Base-by-base conservation (phyloP, 208 protist species). In the Crithidia brevicula region DNA sequence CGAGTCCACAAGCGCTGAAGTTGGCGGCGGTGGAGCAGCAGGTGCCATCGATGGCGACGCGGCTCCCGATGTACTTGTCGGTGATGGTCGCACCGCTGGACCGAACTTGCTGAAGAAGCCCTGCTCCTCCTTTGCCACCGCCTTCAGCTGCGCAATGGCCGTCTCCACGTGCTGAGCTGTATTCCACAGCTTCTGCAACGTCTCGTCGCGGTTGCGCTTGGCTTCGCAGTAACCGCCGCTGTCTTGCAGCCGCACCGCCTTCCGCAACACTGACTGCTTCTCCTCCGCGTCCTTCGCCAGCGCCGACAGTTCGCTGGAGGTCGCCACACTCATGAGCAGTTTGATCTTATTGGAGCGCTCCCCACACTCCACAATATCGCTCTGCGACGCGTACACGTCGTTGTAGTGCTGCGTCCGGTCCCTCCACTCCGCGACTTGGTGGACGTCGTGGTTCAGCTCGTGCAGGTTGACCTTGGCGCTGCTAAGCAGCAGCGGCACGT, bases 121-220 rank as follows among this genome's bases (percentile, higher is more conserved):
- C 38, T 79, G 65, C 66, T 88, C 82, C 47, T 81, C 79, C 23
- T 70, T 72, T 5, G 79, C 79, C 10, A 91, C 74, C n/a, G 46
- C 34, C 15, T 49, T 50, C 11, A 91, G 72, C 74, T 88, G 36
- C 33, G 18, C 27, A 23, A 88, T 73, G 38, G 85, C 82, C n/a
- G 66, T 43, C 28, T 75, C 67, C 7, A 74, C 67, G 42, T 74
- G 45, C 7, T 38, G 34, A n/a, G 85, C 82, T 0, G 67, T 71
- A 33, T 77, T 56, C 80, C 82, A 88, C 30, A 88, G 27, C n/a
- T 71, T 52, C 22, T 67, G 31, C 45, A 82, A 68, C 30, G 79
- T 74, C 6, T 40, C 61, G 40, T 91, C 85, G 18, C 85, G 78
- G 27, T 59, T 67, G 22, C 71, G 45, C 60, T 76, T 82, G 16